Percentiles rank a stretch among this genome's conserved stretches.
These are phyloP conservation scores for Pyrenophora seminiperda DNA, from an alignment of 2,329 filamentous ascomycete genomes.

Conservation along the genomic window DNA sequence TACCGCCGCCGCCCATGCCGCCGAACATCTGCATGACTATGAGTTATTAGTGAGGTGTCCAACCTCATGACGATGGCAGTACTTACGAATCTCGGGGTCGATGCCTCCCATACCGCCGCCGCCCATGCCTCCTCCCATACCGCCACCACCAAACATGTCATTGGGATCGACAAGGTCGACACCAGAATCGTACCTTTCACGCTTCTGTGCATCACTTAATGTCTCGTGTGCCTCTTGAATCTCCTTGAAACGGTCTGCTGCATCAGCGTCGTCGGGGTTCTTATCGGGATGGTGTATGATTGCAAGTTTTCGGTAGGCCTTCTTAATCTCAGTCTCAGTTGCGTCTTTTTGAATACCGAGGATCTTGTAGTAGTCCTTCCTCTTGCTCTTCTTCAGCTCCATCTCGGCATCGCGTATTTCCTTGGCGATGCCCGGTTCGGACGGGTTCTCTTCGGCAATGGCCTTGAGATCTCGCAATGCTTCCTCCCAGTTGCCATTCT, in stretches of 20 bases:
- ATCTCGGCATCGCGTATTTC: conserved; percentile 90
- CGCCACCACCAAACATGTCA: conserved; percentile 75
- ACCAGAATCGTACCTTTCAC: conserved; percentile 87
- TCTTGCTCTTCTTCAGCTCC: conserved; percentile 94
- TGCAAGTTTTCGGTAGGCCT: conserved; percentile 92
- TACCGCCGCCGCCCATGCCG: conserved; percentile 58
- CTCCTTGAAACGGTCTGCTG: conserved; percentile 95
- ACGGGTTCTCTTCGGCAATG: conserved; percentile 80
- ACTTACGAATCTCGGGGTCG: conserved; percentile 44
- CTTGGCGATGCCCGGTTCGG: conserved; percentile 77
- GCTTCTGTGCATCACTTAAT: conserved; percentile 92
- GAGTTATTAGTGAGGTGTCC: conserved; percentile 8
- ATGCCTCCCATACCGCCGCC: conserved; percentile 67
- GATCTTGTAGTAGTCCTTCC: conserved; percentile 99
- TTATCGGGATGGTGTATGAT: conserved; percentile 97
- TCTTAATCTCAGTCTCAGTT: conserved; percentile 85
- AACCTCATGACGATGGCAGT: neutral
- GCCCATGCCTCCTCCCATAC: conserved; percentile 30
- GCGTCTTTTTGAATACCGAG: conserved; percentile 86
- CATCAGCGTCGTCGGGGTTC: conserved; percentile 83
- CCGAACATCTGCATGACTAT: conserved; percentile 49
- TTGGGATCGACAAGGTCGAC: conserved; percentile 86
- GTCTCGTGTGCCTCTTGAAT: conserved; percentile 97
- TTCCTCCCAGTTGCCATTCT: conserved; percentile 89
- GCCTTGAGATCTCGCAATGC: conserved; percentile 87